These are phyloP conservation scores for Triticum urartu DNA, from an alignment of 176 grass and related monocot species.

Conservation along the genomic window DNA sequence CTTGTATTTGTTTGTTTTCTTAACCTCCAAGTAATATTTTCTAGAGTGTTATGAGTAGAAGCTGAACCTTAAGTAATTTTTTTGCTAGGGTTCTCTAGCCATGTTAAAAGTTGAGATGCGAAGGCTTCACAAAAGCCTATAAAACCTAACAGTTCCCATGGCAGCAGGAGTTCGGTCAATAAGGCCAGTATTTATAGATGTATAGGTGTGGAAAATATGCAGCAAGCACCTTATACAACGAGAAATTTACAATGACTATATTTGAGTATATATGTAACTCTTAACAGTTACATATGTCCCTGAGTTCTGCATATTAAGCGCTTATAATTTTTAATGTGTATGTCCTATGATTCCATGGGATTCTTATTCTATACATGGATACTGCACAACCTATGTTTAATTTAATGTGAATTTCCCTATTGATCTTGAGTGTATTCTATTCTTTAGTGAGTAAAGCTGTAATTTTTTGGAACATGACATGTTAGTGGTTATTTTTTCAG, in stretches of 20 bases:
- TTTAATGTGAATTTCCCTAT: background rate
- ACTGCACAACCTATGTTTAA: background rate
- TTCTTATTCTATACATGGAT: background rate
- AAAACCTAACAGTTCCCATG: no score
- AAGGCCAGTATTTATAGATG: background rate
- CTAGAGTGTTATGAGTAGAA: no score
- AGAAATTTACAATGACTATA: background rate
- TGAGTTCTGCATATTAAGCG: background rate
- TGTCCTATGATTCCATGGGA: background rate
- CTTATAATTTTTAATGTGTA: background rate
- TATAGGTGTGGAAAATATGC: background rate
- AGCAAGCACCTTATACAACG: background rate
- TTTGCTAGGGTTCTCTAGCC: no score
- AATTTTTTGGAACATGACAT: background rate
- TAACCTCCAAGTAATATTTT: no score
- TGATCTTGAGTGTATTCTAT: background rate
- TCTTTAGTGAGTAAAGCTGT: background rate
- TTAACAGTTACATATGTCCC: background rate
- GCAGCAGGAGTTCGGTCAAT: no score
- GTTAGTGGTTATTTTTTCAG: constrained; percentile 32
- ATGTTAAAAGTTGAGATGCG: no score
- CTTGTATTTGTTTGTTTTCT: no score
- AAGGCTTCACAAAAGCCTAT: no score
- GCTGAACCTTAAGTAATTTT: no score
- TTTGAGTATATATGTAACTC: background rate